These are phyloP conservation scores for Brasilioporus rufonigricans DNA, from an alignment of 768 basidiomycete species.

Conservation along the genomic window DNA sequence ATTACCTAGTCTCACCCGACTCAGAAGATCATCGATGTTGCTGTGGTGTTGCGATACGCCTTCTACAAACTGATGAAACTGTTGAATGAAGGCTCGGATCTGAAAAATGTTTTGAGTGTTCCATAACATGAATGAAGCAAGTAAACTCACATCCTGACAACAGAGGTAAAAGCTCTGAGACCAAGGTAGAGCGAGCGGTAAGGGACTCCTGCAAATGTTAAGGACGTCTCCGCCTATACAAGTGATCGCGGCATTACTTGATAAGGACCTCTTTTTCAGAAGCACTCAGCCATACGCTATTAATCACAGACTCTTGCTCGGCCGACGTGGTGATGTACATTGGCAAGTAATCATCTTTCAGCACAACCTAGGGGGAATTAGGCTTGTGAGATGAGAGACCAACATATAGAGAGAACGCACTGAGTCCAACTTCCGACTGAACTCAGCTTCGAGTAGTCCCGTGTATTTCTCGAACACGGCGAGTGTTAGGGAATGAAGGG, in stretches of 20 bases:
- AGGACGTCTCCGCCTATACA: not conserved
- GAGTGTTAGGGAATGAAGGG: conserved; percentile 81
- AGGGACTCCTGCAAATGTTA: conserved; percentile 44
- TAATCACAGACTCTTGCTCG: conserved; percentile 74
- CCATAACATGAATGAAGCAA: not conserved
- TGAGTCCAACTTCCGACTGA: conserved; percentile 74
- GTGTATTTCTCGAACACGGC: conserved; percentile 90
- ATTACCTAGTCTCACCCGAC: conserved; percentile 55
- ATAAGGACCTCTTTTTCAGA: conserved; percentile 59
- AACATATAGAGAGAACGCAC: conserved; percentile 41
- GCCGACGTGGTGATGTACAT: conserved; percentile 66
- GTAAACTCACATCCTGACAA: conserved; percentile 71
- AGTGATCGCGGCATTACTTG: conserved; percentile 37
- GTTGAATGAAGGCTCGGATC: conserved; percentile 87
- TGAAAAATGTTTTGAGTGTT: conserved; percentile 32
- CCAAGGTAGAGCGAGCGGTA: conserved; percentile 85
- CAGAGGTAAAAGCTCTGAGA: conserved; percentile 94
- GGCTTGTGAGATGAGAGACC: not conserved
- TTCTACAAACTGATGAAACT: conserved; percentile 95
- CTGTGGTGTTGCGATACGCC: conserved; percentile 90
- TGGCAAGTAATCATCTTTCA: conserved; percentile 83
- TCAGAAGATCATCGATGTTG: conserved; percentile 87
- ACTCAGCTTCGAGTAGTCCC: conserved; percentile 75
- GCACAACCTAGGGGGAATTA: conserved; percentile 59
- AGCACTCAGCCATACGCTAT: conserved; percentile 78